Conservation (phyloP, 768 basidiomycete genomes). For the Tricholoma matsutake region DNA sequence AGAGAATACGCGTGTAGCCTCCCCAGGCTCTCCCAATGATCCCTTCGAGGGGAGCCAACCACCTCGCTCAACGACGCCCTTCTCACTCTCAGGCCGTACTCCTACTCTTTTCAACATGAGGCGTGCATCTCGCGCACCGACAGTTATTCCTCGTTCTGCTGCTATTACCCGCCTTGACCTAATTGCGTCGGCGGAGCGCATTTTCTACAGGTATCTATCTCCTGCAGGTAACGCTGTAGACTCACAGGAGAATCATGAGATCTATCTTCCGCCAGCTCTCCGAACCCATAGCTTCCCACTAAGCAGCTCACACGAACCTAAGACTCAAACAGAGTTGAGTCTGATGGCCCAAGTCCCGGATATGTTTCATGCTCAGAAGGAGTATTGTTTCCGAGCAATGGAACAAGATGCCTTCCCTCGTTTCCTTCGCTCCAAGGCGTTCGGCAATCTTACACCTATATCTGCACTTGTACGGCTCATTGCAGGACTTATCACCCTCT, state of each 20-base stretch:
- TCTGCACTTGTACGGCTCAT: slow-evolving; percentile 85
- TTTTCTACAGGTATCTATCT: slow-evolving; percentile 91
- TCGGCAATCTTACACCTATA: slow-evolving; percentile 93
- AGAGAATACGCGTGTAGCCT: slow-evolving; percentile 44
- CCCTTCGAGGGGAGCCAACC: slow-evolving; percentile 34
- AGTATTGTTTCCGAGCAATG: slow-evolving; percentile 95
- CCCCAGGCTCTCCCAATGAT: slow-evolving; percentile 48
- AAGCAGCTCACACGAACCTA: slow-evolving; percentile 69
- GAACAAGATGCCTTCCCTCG: slow-evolving; percentile 93
- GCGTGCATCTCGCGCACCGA: slow-evolving; percentile 86
- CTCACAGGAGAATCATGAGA: slow-evolving; percentile 91
- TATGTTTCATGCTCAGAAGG: slow-evolving; percentile 96
- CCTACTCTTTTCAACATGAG: slow-evolving; percentile 73
- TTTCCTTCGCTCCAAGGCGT: slow-evolving; percentile 96
- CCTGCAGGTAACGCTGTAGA: slow-evolving; percentile 73
- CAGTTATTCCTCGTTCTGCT: slow-evolving; percentile 86
- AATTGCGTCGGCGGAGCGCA: slow-evolving; percentile 91
- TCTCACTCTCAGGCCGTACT: slow-evolving; percentile 71
- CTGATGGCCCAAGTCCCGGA: slow-evolving; percentile 91
- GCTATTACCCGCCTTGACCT: slow-evolving; percentile 90
- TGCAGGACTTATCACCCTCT: slow-evolving; percentile 79
- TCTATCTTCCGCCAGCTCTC: slow-evolving; percentile 91
- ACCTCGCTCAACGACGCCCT: slow-evolving; percentile 73
- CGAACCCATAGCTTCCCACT: slow-evolving; percentile 91
- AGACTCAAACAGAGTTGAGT: slow-evolving; percentile 60